These are phyloP conservation scores for Candida schatavii DNA, from an alignment of 805 yeast species.

Conservation along the genomic window DNA sequence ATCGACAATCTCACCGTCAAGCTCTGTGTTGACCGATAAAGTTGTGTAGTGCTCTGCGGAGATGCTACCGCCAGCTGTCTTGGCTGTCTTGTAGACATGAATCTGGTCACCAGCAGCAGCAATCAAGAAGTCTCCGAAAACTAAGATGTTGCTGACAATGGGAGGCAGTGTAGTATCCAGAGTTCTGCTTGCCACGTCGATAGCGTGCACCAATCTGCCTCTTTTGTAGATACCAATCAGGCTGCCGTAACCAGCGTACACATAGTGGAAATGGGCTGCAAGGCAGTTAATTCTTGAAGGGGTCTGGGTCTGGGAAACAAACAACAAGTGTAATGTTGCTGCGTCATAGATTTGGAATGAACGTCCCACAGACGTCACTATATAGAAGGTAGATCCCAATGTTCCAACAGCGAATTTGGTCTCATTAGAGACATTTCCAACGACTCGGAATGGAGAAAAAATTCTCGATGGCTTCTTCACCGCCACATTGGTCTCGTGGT, in stretches of 20 bases:
- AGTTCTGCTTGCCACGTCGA: slow-evolving; percentile 28
- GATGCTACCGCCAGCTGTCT: slow-evolving; percentile 30
- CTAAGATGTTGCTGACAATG: slow-evolving; percentile 47
- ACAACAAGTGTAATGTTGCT: slow-evolving; percentile 75
- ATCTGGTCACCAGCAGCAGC: slow-evolving; percentile 44
- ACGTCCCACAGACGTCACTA: slow-evolving; percentile 86
- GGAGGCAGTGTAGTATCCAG: slow-evolving; percentile 31
- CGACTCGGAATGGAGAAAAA: slow-evolving; percentile 79
- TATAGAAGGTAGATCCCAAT: slow-evolving; percentile 81
- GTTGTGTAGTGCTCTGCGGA: slow-evolving; percentile 69
- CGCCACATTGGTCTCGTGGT: slow-evolving; percentile 5
- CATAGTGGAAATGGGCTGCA: slow-evolving; percentile 79
- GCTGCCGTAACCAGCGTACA: slow-evolving; percentile 72
- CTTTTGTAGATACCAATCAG: slow-evolving; percentile 76
- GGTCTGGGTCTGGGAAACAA: slow-evolving; percentile 81
- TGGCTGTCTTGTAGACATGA: slow-evolving; percentile 52
- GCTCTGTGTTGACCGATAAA: slow-evolving; percentile 48
- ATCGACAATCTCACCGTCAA: slow-evolving; percentile 70
- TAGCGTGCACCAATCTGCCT: slow-evolving; percentile 58
- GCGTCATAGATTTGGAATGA: slow-evolving; percentile 93
- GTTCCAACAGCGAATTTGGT: slow-evolving; percentile 86
- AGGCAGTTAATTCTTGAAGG: slow-evolving; percentile 65
- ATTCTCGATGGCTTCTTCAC: slow-evolving; percentile 36
- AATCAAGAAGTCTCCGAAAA: slow-evolving; percentile 78
- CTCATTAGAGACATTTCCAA: slow-evolving; percentile 88